Evolutionary conservation across 345 rosid species (phyloP), one percentile per base, ranked within the genome.

Genomic region (Citrus inodora): DNA sequence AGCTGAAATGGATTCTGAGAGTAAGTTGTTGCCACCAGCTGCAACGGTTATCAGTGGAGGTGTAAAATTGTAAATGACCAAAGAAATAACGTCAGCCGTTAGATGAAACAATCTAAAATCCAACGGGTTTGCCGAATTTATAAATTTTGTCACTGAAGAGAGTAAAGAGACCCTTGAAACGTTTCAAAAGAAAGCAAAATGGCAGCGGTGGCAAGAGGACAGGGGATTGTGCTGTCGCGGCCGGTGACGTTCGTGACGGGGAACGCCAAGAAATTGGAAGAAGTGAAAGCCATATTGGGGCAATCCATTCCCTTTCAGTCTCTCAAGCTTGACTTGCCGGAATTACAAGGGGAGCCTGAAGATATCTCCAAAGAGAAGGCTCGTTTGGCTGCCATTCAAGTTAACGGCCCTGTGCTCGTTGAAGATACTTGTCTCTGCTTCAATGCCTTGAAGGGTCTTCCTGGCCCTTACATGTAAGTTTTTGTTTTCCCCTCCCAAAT

Each of bases 341-440:
- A 96, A 79, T 82, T 92, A 71, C 99, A 96, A 87, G 99, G 99
- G 24, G 97, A 94, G 77, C 98, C 98, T 59, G 95, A 89, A 79
- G 92, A 85, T 64, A 94, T 96, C 73, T 94, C 97, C 61, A 96
- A 90, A 56, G 89, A 96, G 78, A 96, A 96, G 67, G 99, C 99
- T 86, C 95, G 97, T 74, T 84, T 92, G 75, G 99, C 98, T 70
- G 98, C 99, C 42, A 27, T 83, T 30, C 85, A 92, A 92, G 94
- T 94, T 70, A 87, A 89, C 71, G 98, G 98, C 1, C 97, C 99
- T 24, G 98, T 96, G 33, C 82, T 96, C 81, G 99, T 96, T 75
- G 98, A 96, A 82, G 98, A 96, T 83, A 96, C 98, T 28, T 96
- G 98, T 48, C 97, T 94, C 73, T 96, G 99, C 85, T 96, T 92